Percentiles rank a stretch among this genome's conserved stretches.
These are phyloP conservation scores for Suillus luteus DNA, from an alignment of 768 basidiomycete species.

Conservation along the genomic window DNA sequence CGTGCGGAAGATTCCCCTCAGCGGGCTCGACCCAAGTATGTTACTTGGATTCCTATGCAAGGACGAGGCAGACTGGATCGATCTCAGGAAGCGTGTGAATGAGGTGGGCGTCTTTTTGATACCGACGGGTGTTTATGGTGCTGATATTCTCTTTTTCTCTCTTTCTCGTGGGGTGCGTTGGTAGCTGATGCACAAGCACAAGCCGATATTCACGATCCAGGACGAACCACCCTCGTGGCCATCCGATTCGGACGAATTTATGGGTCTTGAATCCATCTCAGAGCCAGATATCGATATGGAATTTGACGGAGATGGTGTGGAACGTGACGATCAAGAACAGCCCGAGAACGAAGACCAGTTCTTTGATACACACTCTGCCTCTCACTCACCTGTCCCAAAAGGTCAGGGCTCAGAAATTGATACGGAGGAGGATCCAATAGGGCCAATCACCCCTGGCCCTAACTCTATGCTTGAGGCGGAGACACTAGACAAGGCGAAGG, in stretches of 20 bases:
- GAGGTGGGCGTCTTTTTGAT: slow-evolving; percentile 53
- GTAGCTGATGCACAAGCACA: slow-evolving; percentile 47
- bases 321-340: slow-evolving; percentile 30
- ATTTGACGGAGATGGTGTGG: slow-evolving; percentile 47
- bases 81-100: slow-evolving; percentile 69
- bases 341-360: slow-evolving; percentile 47
- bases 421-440: slow-evolving; percentile 72
- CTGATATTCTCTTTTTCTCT: slow-evolving; percentile 13
- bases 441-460: slow-evolving; percentile 70
- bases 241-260: slow-evolving; percentile 65
- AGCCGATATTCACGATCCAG: slow-evolving; percentile 82
- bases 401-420: slow-evolving; percentile 58
- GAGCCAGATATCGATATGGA: slow-evolving; percentile 71
- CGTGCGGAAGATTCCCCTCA: slow-evolving; percentile 91
- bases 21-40: slow-evolving; percentile 95
- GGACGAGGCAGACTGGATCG: slow-evolving; percentile 83
- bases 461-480: slow-evolving; percentile 33
- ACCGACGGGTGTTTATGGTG: background rate
- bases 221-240: slow-evolving; percentile 89
- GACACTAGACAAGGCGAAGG: slow-evolving; percentile 26
- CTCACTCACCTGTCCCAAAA: slow-evolving; percentile 44
- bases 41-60: slow-evolving; percentile 88
- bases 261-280: slow-evolving; percentile 82
- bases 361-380: slow-evolving; percentile 54
- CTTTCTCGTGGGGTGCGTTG: background rate